These are phyloP conservation scores for Claviceps pusilla DNA, from an alignment of 2,329 filamentous ascomycete species.

Conservation along the genomic window DNA sequence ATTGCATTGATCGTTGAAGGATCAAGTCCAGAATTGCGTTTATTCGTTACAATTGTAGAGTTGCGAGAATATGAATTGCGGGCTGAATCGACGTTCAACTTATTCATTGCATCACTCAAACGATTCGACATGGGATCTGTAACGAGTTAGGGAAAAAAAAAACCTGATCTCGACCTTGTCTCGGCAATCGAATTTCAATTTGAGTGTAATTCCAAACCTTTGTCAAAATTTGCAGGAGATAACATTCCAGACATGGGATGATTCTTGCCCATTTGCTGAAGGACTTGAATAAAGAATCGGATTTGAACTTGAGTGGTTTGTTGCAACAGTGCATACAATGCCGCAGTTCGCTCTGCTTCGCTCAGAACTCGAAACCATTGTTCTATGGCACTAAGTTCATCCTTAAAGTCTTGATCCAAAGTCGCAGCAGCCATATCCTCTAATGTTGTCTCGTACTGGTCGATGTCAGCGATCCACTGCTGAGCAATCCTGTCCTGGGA, in stretches of 20 bases:
- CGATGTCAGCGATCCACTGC: conserved; percentile 98
- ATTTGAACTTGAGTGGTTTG: conserved; percentile 99
- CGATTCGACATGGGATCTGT: conserved; percentile 93
- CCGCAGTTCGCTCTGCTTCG: conserved; percentile 89
- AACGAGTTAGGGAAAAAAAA: conserved; percentile 7
- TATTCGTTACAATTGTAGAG: conserved; percentile 56
- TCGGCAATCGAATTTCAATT: not conserved
- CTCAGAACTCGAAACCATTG: conserved; percentile 98
- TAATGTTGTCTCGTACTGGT: conserved; percentile 95
- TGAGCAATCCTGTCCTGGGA: conserved; percentile 85
- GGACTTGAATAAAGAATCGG: conserved; percentile 94
- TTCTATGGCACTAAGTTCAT: conserved; percentile 95
- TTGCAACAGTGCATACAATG: conserved; percentile 85
- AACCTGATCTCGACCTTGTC: conserved; percentile 6
- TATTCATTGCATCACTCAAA: conserved; percentile 90
- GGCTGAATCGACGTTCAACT: conserved; percentile 74
- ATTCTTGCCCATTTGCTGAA: conserved; percentile 97
- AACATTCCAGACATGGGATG: conserved; percentile 93
- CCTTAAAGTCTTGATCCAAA: conserved; percentile 98
- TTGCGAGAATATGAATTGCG: conserved; percentile 76
- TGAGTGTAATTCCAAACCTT: conserved; percentile 43
- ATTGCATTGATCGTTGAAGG: conserved; percentile 90
- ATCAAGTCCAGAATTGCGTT: conserved; percentile 90
- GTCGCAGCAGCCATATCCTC: conserved; percentile 98
- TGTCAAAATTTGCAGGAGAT: conserved; percentile 91